Base-by-base conservation (phyloP, 2,329 filamentous ascomycete genomes). In the Diaporthe velutina region DNA sequence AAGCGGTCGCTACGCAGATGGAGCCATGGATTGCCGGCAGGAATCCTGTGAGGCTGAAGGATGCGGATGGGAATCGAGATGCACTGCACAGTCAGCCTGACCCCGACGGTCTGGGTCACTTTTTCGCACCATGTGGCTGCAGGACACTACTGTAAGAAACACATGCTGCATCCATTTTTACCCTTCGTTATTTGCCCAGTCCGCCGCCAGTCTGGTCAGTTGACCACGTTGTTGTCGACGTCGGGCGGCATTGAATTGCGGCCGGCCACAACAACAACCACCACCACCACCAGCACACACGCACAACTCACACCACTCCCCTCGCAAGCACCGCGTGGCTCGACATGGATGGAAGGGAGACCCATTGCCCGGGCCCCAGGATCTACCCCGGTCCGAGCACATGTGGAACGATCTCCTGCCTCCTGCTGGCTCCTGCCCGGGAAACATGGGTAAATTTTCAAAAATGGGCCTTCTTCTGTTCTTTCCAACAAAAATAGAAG, bases 281-380 rank as follows among this genome's bases (percentile, higher is more conserved):
- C 22, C 6, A 22, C 22, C 25, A 30, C 12, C 50, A 33, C 28
- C 45, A 48, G 35, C 40, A 15, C 61, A 64, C 25, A 19, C 57
- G 35, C 57, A 66, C 61, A 12, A 35, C 45, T 55, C 66, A 45
- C 67, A 70, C 50, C 50, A 70, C 67, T 38, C 30, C 28, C 55
- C 42, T 70, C 70, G 25, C 25, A 17, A 22, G 54, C 66, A 54
- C 60, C 74, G 73, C 74, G 73, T 76, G 74, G 74, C 73, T 68
- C 64, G 45, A 76, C 74, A 66, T 57, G 74, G 74, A 68, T 74
- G 48, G 5, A 38, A 50, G 40, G 67, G 54, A 57, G 48, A 33
- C 42, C 28, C 40, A 28, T 45, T 33, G 28, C 71, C 38, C 55
- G 60, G 28, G 30, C 64, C 19, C 40, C 38, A 28, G 45, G 70